These are phyloP conservation scores for Fraxinus paxiana DNA, from an alignment of 305 asterid species.

Conservation along the genomic window DNA sequence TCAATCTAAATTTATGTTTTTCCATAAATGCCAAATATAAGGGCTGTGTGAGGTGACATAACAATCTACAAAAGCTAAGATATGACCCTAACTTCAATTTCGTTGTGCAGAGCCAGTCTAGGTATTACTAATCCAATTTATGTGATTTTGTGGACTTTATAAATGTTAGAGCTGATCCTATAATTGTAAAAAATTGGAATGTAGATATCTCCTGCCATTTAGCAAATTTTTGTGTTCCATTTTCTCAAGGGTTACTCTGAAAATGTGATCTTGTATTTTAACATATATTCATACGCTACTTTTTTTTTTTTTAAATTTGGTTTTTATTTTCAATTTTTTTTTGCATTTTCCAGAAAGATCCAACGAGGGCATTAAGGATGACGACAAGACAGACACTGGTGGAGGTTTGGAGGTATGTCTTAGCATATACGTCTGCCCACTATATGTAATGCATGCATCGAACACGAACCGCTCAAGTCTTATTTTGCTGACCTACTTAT, in stretches of 20 bases:
- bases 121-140: neutral
- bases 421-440: neutral
- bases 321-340: neutral
- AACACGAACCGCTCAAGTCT: neutral
- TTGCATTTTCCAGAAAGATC: conserved; percentile 59
- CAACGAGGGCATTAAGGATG: conserved; percentile 72
- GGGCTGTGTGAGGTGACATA: neutral
- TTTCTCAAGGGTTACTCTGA: neutral
- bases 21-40: neutral
- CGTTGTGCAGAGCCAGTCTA: neutral
- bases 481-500: neutral
- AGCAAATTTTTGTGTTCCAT: neutral
- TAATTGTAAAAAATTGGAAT: neutral
- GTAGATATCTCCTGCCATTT: neutral
- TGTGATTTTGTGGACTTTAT: neutral
- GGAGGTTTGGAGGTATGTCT: conserved; percentile 81
- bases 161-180: neutral
- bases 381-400: conserved; percentile 72
- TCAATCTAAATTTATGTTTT: neutral
- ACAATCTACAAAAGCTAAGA: neutral
- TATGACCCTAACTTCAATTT: neutral
- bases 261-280: neutral
- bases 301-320: neutral
- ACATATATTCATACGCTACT: neutral
- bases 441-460: neutral